These are phyloP conservation scores for Suhomyces kunorum DNA, from an alignment of 1,139 yeast species.

Conservation along the genomic window DNA sequence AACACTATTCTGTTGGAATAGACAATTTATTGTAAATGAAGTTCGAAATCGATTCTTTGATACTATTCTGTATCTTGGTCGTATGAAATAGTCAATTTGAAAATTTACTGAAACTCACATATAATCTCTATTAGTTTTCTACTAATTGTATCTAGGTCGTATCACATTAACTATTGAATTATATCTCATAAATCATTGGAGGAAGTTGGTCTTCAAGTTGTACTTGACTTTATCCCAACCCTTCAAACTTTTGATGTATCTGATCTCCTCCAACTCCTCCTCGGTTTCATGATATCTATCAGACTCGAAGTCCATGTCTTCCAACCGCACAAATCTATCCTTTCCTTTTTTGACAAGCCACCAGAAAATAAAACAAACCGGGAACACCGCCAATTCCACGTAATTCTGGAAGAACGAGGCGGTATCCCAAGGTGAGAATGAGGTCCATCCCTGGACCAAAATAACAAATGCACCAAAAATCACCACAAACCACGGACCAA, in stretches of 20 bases:
- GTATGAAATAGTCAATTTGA: too few species aligned
- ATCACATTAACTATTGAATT: constrained; percentile 4
- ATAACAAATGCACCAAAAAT: constrained; percentile 38
- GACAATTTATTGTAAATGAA: neutral
- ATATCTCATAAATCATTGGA: constrained; percentile 3
- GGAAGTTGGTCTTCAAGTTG: constrained; percentile 21
- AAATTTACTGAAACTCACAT: too few species aligned
- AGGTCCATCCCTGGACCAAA: constrained; percentile 50
- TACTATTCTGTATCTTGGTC: too few species aligned
- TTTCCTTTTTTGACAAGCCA: constrained; percentile 48
- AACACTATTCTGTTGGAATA: too few species aligned
- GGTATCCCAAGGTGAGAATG: constrained; percentile 52
- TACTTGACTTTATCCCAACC: constrained; percentile 50
- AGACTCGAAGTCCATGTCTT: constrained; percentile 64
- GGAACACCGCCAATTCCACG: constrained; percentile 43
- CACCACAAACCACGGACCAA: constrained; percentile 43
- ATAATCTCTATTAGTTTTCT: too few species aligned
- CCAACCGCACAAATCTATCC: constrained; percentile 48
- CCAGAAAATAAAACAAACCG: constrained; percentile 37
- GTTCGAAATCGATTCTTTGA: too few species aligned
- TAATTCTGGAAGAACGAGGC: constrained; percentile 39
- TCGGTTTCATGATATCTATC: constrained; percentile 55
- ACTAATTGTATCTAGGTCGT: too few species aligned
- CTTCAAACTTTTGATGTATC: constrained; percentile 38
- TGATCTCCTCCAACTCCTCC: constrained; percentile 48